phyloP scores from a whole-genome alignment of 495 filamentous ascomycete species.

The Hypoxylon lienhwacheense region DNA sequence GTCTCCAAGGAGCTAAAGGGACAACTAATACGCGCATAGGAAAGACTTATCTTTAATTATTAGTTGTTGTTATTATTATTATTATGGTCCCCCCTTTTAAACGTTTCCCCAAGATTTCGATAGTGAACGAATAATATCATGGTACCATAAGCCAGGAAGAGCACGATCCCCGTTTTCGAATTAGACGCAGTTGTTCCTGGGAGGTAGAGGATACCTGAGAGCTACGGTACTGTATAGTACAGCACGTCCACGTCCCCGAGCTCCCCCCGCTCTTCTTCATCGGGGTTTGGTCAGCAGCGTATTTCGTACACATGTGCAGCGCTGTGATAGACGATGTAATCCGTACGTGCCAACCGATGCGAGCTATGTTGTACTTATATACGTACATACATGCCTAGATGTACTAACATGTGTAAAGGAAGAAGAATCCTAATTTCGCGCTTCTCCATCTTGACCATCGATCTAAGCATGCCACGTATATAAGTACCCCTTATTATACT shows the following conservation, averaged over 20 bases:
- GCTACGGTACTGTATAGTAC: slow-evolving; percentile 24
- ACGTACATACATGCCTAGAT: slow-evolving; percentile 8
- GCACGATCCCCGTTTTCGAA: slow-evolving; percentile 31
- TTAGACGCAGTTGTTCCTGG: slow-evolving; percentile 26
- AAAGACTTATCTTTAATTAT: no score
- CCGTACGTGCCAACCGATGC: no score
- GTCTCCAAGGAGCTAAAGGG: slow-evolving; percentile 28
- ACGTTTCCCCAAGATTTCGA: no score
- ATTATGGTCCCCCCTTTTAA: slow-evolving; percentile 19
- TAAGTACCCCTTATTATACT: no score
- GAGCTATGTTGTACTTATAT: slow-evolving; percentile 11
- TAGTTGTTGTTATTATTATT: no score
- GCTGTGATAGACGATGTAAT: not conserved
- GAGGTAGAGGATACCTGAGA: slow-evolving; percentile 31
- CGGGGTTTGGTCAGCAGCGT: slow-evolving; percentile 14
- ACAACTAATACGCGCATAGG: no score
- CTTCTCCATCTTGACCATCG: slow-evolving; percentile 21
- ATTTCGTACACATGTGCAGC: slow-evolving; percentile 14
- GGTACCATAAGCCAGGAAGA: slow-evolving; percentile 19
- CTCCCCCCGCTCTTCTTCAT: not conserved
- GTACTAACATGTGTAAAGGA: no score
- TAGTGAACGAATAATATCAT: slow-evolving; percentile 25
- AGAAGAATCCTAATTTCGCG: slow-evolving; percentile 29
- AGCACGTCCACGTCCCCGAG: no score
- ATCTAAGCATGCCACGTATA: slow-evolving; percentile 15